phyloP scores from a whole-genome alignment of 2,329 filamentous ascomycete genomes.

The Aurifilum marmelostoma region DNA sequence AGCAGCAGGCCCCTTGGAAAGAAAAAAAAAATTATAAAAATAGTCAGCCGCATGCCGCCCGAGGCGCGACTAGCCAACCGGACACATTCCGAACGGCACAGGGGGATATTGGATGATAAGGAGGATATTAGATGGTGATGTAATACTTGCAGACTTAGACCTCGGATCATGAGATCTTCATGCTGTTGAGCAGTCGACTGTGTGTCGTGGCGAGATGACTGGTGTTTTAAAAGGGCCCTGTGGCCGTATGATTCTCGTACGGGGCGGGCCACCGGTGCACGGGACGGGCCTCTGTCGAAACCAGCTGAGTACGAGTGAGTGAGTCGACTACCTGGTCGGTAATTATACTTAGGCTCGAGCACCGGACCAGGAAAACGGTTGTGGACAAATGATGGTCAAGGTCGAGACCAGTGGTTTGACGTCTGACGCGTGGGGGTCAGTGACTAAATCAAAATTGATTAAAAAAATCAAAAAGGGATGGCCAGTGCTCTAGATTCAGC shows the following conservation, averaged over 20 bases:
- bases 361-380: not conserved
- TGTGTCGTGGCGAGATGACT: conserved; percentile 17
- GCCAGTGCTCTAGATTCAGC: not conserved
- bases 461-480: not conserved
- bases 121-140: conserved; percentile 1
- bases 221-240: conserved; percentile 7
- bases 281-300: not conserved
- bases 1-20: too few relatives aligned
- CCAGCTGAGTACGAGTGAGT: not conserved
- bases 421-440: not conserved
- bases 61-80: conserved; percentile 8
- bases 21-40: not conserved
- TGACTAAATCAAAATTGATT: not conserved
- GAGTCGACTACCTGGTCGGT: not conserved
- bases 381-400: not conserved
- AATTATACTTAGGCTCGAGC: not conserved
- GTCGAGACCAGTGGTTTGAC: not conserved
- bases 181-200: not conserved
- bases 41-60: not conserved
- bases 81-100: not conserved
- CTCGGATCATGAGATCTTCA: conserved; percentile 9
- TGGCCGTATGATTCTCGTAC: conserved; percentile 17
- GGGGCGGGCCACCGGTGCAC: conserved; percentile 1
- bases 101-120: not conserved
- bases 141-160: not conserved